Percentiles rank a stretch among this genome's conserved stretches.
Conservation (phyloP, 164 flowering plant genomes). For the Santalum album region DNA sequence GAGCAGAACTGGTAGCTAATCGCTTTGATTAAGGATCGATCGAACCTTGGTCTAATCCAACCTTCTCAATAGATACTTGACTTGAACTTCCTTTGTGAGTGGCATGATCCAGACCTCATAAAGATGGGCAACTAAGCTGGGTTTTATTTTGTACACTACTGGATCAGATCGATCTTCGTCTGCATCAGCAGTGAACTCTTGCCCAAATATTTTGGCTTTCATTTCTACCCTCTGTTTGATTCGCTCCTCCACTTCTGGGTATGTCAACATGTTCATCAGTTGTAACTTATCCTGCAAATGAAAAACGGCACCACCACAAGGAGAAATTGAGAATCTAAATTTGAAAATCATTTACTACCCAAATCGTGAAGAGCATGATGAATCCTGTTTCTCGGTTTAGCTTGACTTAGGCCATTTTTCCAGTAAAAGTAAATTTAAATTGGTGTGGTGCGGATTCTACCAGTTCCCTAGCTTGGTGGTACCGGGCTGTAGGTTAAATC, state of each 20-base stretch:
- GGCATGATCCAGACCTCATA: slow-evolving; percentile 98
- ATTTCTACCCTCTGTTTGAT: slow-evolving; percentile 65
- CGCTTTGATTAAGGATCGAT: too few species aligned
- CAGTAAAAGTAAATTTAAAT: too few species aligned
- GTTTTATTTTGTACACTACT: slow-evolving; percentile 60
- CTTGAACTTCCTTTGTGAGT: slow-evolving; percentile 84
- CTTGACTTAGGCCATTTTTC: too few species aligned
- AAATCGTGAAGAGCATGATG: neutral
- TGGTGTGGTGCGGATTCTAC: too few species aligned
- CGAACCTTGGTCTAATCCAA: slow-evolving; percentile 40
- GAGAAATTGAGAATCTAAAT: neutral
- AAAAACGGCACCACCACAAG: slow-evolving; percentile 7
- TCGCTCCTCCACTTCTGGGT: slow-evolving; percentile 58
- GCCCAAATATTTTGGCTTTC: slow-evolving; percentile 67
- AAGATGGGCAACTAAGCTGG: slow-evolving; percentile 67
- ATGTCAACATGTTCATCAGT: slow-evolving; percentile 68
- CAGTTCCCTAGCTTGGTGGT: too few species aligned
- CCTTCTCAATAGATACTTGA: slow-evolving; percentile 68
- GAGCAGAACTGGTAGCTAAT: too few species aligned
- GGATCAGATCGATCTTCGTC: slow-evolving; percentile 27
- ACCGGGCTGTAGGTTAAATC: too few species aligned
- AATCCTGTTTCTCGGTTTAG: too few species aligned
- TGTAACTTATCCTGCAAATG: slow-evolving; percentile 47
- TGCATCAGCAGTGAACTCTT: slow-evolving; percentile 32
- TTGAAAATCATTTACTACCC: neutral